Evolutionary conservation across 2,329 filamentous ascomycete genomes (phyloP), one percentile per base, ranked within the genome.

Genomic region (Pseudogymnoascus sp.): DNA sequence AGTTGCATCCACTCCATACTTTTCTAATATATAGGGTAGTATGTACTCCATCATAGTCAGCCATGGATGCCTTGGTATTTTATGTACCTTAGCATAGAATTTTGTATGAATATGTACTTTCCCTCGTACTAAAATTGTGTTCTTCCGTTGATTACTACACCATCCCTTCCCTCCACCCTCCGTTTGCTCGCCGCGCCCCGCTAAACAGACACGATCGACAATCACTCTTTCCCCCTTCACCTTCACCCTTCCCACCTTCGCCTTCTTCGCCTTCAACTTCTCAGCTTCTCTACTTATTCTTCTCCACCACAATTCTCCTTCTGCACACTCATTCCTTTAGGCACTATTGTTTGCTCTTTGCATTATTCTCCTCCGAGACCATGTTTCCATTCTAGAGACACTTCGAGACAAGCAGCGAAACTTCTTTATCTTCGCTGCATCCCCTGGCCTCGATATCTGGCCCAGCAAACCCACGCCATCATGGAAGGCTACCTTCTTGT

Each of bases 401-500:
- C 45, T 31, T 55, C 45, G 45, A 55, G 26, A 55, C 26, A 55
- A 55, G 26, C 45, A 55, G 26, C 45, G 45, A 55, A 33, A 33
- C 49, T 55, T 55, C 49, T 55, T 55, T 55, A 33, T 55, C 49
- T 55, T 55, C 49, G 49, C 49, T 55, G 49, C 6, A 33, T 55
- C 49, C 49, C 29, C 29, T 33, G 49, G 26, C 49, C 49, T 55
- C 49, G 10, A 19, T 33, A 12, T 33, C 49, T 26, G 26, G 4
- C 26, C 26, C 45, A 60, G 58, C 58, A 12, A 38, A 41, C n/a
- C 60, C 21, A 16, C 31, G 38, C 52, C 19, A 63, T 16, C 31
- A 82, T 83, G 79, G 81, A 83, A 69, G 81, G 80, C 19, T 71
- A 74, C 67, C 72, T 83, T 69, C 72, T 78, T 62, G 74, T 79